Evolutionary conservation across 2,329 filamentous ascomycete genomes (phyloP), one percentile per base, ranked within the genome.

Genomic region (Xylaria multiplex): DNA sequence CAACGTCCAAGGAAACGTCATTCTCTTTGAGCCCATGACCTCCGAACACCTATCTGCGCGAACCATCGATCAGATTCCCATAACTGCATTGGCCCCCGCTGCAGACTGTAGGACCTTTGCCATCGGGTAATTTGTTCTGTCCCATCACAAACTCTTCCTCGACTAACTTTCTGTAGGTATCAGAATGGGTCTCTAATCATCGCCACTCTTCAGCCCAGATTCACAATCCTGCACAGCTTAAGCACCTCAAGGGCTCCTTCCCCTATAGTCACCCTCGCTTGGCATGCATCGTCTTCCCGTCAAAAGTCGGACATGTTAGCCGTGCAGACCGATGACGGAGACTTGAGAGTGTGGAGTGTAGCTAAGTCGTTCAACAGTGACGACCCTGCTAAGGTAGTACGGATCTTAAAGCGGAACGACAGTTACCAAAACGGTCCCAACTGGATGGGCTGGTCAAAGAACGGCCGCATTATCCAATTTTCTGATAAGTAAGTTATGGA

Each of bases 391-490:
- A 95, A 94, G 75, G 91, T 97, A 7, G 96, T 98, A 66, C 87
- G 96, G 68, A 90, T 96, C 32, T 82, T 99, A 55, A 95, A 93
- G 77, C 86, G 92, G 73, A 89, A 89, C 7, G 93, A 97, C 67
- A 89, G 89, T 70, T 89, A 86, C 71, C 82, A 88, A 40, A 81
- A 88, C 2, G 93, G 93, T 1, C 91, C 92, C 43, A 97, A 97
- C 77, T 99, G 96, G 96, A 94, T 97, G 84, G 91, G 90, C 22
- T 99, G 96, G 96, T 98, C 96, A 0, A 98, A 97, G 81, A 98
- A 97, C 81, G 96, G 96, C 45, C 91, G 94, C 71, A 93, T 99
- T 70, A 89, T 99, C 69, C 96, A 99, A 79, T 94, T 90, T 79
- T 91, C 92, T 5, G 93, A 97, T 79, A 89, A 90, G 94, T 97